Evolutionary conservation across 225 moss, liverwort and hornwort species (phyloP), one percentile per base, ranked within the genome.

Genomic region (Asterella californica): DNA sequence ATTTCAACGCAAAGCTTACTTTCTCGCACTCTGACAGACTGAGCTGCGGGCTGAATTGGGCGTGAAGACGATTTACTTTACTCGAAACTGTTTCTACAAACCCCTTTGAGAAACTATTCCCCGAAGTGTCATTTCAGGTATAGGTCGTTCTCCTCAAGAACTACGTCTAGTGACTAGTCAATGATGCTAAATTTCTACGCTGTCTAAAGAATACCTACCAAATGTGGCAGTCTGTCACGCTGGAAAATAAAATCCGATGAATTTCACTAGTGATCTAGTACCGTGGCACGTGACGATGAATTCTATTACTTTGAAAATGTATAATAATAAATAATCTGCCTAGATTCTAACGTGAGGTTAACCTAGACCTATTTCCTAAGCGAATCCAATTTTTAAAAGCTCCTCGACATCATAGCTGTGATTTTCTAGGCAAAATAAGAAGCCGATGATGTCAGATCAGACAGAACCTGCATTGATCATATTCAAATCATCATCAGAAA

Each of bases 391-490:
- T 53, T 50, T 52, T 2, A 45, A 2, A 32, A 53, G 46, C 53
- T 53, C 6, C 18, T 53, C 1, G 29, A 71, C 71, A 25, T 21
- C n/a, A 71, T 2, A 47, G 11, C 46, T n/a, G 42, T 27, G 47
- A 45, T 47, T 11, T 33, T 53, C 79, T 90, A 94, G 25, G 88
- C 94, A 66, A 94, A 94, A 79, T 94, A 94, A 24, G 94, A 94
- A 27, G 92, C 92, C 30, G 94, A 91, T 70, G 94, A 90, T 32
- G 92, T 90, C 83, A 92, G 85, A 74, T 91, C 94, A 0, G 92
- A 89, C 77, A 94, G 77, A 25, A 94, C 90, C 93, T 93, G 90
- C 81, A 77, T 37, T 37, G 76, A 34, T 2, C 75, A 49, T 12
- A 74, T 57, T 15, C n/a, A 53, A 17, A 53, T 18, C 17, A 9